These are phyloP conservation scores for Erythrophleum fordii DNA, from an alignment of 306 rosid species.

Conservation along the genomic window DNA sequence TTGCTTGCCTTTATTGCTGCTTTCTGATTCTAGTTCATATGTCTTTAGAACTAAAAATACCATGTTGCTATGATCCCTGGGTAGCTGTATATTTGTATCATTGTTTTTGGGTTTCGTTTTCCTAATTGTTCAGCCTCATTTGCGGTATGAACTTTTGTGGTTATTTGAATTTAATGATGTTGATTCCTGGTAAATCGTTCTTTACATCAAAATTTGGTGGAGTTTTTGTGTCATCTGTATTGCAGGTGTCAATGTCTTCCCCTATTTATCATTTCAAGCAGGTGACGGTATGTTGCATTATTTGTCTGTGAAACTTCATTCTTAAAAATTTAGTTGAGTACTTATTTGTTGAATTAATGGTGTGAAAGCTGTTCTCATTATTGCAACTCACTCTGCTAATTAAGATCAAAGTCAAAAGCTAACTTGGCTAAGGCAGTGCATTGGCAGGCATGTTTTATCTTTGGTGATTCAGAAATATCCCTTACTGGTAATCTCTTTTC, in stretches of 20 bases:
- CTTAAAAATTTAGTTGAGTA: constrained; percentile 4
- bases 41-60: constrained; percentile 51
- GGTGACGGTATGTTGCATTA: constrained; percentile 39
- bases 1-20: constrained; percentile 59
- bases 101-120: constrained; percentile 40
- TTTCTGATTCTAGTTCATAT: constrained; percentile 56
- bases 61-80: constrained; percentile 54
- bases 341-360: constrained; percentile 11
- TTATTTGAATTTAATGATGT: constrained; percentile 39
- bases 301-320: constrained; percentile 34
- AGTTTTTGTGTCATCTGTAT: constrained; percentile 53
- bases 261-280: constrained; percentile 25
- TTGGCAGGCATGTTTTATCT: not conserved
- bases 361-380: constrained; percentile 23
- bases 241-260: constrained; percentile 54
- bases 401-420: constrained; percentile 28
- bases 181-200: constrained; percentile 41
- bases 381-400: constrained; percentile 20
- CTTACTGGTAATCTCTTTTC: not conserved
- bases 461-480: constrained; percentile 29
- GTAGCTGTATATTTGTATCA: constrained; percentile 46
- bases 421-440: constrained; percentile 24
- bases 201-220: constrained; percentile 43
- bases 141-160: constrained; percentile 48
- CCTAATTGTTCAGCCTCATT: constrained; percentile 31